A percentile compares a stretch with the other conserved stretches of the same genome.
These are phyloP conservation scores for Achaetomium macrosporum DNA, from an alignment of 2,329 filamentous ascomycete genomes.

Conservation along the genomic window DNA sequence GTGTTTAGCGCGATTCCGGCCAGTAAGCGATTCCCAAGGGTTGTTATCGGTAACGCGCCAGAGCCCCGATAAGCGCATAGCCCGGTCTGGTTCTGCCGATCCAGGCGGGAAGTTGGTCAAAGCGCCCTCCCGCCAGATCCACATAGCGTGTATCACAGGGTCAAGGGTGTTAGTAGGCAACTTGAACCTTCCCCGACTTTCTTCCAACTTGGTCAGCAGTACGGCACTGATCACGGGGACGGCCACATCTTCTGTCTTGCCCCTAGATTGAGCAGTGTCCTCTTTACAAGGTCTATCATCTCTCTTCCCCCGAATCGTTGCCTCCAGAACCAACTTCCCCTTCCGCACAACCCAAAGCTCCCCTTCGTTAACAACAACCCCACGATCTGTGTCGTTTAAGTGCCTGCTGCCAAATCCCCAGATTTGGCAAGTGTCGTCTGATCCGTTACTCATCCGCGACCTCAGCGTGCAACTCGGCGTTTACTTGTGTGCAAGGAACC, in stretches of 20 bases:
- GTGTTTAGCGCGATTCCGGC: conserved; percentile 8
- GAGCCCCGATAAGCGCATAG: conserved; percentile 19
- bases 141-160: neutral
- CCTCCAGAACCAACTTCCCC: too few relatives aligned
- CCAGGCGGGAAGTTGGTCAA: neutral
- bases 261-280: too few relatives aligned
- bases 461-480: conserved; percentile 1
- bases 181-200: too few relatives aligned
- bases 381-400: neutral
- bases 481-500: neutral
- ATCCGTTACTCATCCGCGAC: neutral
- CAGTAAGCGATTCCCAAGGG: neutral
- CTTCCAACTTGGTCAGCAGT: too few relatives aligned
- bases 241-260: too few relatives aligned
- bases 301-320: too few relatives aligned
- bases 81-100: neutral
- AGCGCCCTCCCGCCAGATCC: neutral
- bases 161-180: too few relatives aligned
- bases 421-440: conserved; percentile 6
- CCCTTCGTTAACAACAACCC: neutral
- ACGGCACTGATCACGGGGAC: too few relatives aligned
- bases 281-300: too few relatives aligned
- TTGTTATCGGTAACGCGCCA: conserved; percentile 10
- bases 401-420: conserved; percentile 6
- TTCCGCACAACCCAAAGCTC: neutral